These are phyloP conservation scores for Sporothrix pallida DNA, from an alignment of 2,329 filamentous ascomycete genomes.

Conservation along the genomic window DNA sequence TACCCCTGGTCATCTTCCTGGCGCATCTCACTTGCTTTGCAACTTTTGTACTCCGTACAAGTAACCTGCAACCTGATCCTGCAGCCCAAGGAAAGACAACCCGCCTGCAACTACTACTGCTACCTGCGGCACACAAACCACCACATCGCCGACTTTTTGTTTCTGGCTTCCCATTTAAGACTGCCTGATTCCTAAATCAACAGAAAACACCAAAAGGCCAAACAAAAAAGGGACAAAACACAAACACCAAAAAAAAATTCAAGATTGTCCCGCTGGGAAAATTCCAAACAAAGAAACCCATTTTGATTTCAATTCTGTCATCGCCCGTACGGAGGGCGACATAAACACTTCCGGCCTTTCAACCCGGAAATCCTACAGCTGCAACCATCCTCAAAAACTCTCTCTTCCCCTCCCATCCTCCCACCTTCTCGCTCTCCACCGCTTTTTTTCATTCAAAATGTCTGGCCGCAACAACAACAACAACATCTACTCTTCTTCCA, in stretches of 20 bases:
- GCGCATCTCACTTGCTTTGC: constrained; percentile 5
- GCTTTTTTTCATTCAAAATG: neutral
- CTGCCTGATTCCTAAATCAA: constrained; percentile 14
- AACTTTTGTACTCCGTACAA: neutral
- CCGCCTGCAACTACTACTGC: constrained; percentile 25
- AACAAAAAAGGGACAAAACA: neutral
- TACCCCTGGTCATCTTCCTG: neutral
- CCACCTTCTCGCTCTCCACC: neutral
- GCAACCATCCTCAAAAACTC: neutral
- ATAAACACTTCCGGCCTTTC: constrained; percentile 15
- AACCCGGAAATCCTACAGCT: neutral
- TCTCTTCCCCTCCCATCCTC: neutral
- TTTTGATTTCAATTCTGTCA: constrained; percentile 8
- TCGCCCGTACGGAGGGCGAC: constrained; percentile 17
- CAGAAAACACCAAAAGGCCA: neutral
- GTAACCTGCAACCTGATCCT: neutral
- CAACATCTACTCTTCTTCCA: constrained; percentile 14
- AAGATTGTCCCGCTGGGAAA: neutral
- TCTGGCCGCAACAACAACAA: constrained; percentile 11
- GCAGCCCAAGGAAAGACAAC: neutral
- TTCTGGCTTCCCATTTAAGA: neutral
- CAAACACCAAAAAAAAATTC: neutral
- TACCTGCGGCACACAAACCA: constrained; percentile 18
- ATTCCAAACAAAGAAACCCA: neutral
- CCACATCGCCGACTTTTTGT: neutral